phyloP scores from a whole-genome alignment of 1,139 yeast genomes.

The Saccharomyces hybrid region DNA sequence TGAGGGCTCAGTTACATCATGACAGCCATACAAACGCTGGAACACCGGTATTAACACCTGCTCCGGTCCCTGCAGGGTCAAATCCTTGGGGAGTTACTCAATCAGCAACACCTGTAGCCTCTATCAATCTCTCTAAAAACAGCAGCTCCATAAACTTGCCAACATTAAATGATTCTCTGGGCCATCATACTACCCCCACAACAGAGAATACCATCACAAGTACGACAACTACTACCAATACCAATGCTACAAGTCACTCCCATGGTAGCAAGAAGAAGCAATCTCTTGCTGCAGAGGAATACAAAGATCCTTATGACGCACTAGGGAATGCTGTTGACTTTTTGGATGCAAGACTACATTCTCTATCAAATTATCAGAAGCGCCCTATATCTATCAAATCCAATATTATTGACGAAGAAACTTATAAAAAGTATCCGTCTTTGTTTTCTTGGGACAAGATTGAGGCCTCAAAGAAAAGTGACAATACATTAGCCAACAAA shows the following conservation, averaged over 20 bases:
- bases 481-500: slow-evolving; percentile 26
- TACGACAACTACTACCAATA: slow-evolving; percentile 7
- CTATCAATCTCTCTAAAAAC: slow-evolving; percentile 28
- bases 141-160: slow-evolving; percentile 62
- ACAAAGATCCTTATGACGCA: slow-evolving; percentile 31
- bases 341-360: slow-evolving; percentile 34
- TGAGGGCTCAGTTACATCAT: slow-evolving; percentile 23
- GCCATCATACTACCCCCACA: slow-evolving; percentile 9
- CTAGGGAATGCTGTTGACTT: slow-evolving; percentile 32
- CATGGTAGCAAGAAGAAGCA: slow-evolving; percentile 27
- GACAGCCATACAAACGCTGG: slow-evolving; percentile 17
- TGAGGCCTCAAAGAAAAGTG: slow-evolving; percentile 23
- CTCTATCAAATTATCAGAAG: slow-evolving; percentile 27
- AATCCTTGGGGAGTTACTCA: slow-evolving; percentile 33
- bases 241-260: slow-evolving; percentile 6
- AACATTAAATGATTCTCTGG: slow-evolving; percentile 48
- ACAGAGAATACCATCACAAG: slow-evolving; percentile 12
- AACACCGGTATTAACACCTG: slow-evolving; percentile 30
- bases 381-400: slow-evolving; percentile 34
- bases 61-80: slow-evolving; percentile 30
- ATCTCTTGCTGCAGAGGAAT: slow-evolving; percentile 21
- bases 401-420: slow-evolving; percentile 32
- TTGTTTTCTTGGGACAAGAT: slow-evolving; percentile 38
- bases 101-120: slow-evolving; percentile 28
- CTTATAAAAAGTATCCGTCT: slow-evolving; percentile 35